Percentiles rank a stretch among this genome's conserved stretches.
phyloP scores from a whole-genome alignment of 192 early-diverging fungal genomes.

The Phycomyces nitens region DNA sequence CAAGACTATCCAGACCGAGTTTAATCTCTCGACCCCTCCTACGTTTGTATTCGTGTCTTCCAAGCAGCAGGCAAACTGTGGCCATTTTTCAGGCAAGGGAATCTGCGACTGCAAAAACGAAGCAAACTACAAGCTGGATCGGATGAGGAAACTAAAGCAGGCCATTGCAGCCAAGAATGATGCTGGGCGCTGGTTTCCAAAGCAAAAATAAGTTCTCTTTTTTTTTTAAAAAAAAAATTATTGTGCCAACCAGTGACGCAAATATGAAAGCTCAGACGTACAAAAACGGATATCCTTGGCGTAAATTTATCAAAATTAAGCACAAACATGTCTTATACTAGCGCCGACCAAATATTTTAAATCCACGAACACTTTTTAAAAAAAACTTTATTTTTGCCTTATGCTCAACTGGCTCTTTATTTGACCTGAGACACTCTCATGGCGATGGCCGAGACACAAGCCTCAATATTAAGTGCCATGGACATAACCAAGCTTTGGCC shows the following conservation, averaged over 20 bases:
- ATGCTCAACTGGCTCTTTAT: too few relatives aligned
- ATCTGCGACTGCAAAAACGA: background rate
- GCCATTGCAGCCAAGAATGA: background rate
- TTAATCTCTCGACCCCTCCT: background rate
- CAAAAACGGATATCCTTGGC: too few relatives aligned
- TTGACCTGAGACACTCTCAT: background rate
- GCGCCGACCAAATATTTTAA: too few relatives aligned
- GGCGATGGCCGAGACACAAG: background rate
- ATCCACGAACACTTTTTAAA: too few relatives aligned
- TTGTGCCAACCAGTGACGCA: too few relatives aligned
- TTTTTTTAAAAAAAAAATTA: too few relatives aligned
- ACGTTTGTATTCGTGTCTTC: conserved; percentile 2
- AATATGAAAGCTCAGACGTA: too few relatives aligned
- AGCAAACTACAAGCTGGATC: background rate
- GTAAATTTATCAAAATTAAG: too few relatives aligned
- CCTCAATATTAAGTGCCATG: background rate
- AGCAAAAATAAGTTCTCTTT: background rate
- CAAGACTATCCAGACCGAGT: background rate
- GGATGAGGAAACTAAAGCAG: background rate
- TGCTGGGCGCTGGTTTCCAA: conserved; percentile 3
- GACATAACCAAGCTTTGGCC: background rate
- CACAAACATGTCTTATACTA: too few relatives aligned
- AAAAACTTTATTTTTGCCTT: too few relatives aligned
- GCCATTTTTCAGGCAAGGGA: background rate
- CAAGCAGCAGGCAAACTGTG: background rate